Evolutionary conservation across 352 stramenopile genomes (phyloP), one percentile per base, ranked within the genome.

Genomic region (Plasmopara muralis): DNA sequence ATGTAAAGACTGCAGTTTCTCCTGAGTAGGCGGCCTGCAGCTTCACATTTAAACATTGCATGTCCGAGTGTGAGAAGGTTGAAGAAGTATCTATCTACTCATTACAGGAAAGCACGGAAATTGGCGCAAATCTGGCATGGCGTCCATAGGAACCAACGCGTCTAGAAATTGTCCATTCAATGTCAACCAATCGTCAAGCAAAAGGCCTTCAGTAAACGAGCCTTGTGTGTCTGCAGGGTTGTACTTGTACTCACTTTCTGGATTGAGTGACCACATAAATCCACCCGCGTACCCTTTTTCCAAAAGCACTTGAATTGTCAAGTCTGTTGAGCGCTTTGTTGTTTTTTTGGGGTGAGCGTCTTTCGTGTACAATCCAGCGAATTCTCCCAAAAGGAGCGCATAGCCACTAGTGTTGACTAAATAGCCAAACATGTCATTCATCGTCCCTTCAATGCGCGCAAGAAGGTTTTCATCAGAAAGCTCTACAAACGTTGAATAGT

Each of bases 251-350:
- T 67, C 68, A 25, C 71, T 86, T 56, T 91, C 81, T 7, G 81
- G 81, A 49, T 91, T 91, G 29, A 91, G 69, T 13, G 75, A 87
- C 80, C 80, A 91, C 75, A 91, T 87, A 62, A 89, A 91, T 2
- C 77, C 80, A 12, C 80, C 80, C 0, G 74, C 72, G 43, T 87
- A 91, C 34, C 73, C 61, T 34, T 85, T 67, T 30, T 73, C 54
- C 43, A 89, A 52, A 54, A 91, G 64, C 15, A 86, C 71, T 43
- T 83, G 41, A 43, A 91, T 81, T 9, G 77, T 89, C 49, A 80
- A 28, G 50, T 91, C 80, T 0, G 78, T 89, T 37, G 77, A 85
- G 28, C 77, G 77, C 63, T 87, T 76, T 5, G 74, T 91, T 10
- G 80, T 91, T 47, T 75, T 80, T 38, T 74, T 50, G 14, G 77